phyloP scores from a whole-genome alignment of 345 rosid genomes.

The Chamaenerion angustifolium region DNA sequence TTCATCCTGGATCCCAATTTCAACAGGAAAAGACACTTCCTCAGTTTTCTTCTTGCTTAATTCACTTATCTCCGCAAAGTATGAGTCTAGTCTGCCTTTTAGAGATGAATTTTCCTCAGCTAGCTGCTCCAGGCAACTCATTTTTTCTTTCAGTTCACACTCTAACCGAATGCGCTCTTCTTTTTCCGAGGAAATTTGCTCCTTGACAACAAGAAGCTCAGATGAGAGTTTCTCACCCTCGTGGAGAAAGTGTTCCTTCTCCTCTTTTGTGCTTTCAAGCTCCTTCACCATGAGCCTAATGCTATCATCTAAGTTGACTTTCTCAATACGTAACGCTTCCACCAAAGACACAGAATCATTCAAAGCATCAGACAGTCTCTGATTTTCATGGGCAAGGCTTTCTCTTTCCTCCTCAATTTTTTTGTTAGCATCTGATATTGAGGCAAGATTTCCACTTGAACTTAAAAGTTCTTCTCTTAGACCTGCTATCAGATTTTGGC shows the following conservation, averaged over 20 bases:
- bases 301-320: constrained; percentile 28
- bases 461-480: constrained; percentile 37
- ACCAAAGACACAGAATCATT: constrained; percentile 32
- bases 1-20: not conserved
- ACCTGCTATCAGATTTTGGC: constrained; percentile 34
- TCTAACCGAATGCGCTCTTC: constrained; percentile 22
- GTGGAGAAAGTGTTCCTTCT: constrained; percentile 23
- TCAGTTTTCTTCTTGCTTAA: constrained; percentile 10
- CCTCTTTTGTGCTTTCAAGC: constrained; percentile 43
- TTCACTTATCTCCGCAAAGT: constrained; percentile 26
- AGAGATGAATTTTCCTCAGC: constrained; percentile 35
- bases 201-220: constrained; percentile 38
- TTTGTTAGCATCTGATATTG: constrained; percentile 24
- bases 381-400: constrained; percentile 26
- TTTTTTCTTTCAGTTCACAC: constrained; percentile 32
- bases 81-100: constrained; percentile 22
- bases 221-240: constrained; percentile 46
- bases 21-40: no score
- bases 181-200: constrained; percentile 32
- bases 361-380: constrained; percentile 27
- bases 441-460: constrained; percentile 24
- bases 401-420: constrained; percentile 43
- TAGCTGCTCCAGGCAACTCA: constrained; percentile 28
- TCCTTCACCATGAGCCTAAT: constrained; percentile 28
- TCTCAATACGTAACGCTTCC: constrained; percentile 37